Percentiles rank a stretch among this genome's conserved stretches.
phyloP scores from a whole-genome alignment of 208 protist species.

The Chromosphaera perkinsii region DNA sequence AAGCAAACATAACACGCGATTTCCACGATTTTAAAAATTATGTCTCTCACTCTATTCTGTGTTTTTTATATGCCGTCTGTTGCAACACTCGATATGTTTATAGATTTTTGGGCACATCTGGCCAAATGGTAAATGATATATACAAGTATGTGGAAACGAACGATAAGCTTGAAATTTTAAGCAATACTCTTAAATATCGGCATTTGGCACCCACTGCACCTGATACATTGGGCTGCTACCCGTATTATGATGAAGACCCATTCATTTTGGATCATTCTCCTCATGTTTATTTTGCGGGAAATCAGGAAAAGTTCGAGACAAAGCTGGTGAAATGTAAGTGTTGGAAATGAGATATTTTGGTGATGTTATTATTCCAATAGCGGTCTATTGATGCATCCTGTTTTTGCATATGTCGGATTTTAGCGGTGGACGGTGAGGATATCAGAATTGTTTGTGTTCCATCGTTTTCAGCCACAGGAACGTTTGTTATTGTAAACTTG shows the following conservation, averaged over 20 bases:
- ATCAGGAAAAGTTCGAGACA: constrained; percentile 29
- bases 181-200: constrained; percentile 16
- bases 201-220: constrained; percentile 37
- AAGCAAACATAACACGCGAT: not conserved
- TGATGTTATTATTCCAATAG: not conserved
- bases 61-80: constrained; percentile 1
- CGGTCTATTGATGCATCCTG: not conserved
- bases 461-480: constrained; percentile 11
- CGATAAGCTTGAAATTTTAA: constrained; percentile 17
- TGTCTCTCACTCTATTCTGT: not conserved
- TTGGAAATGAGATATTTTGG: constrained; percentile 2
- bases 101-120: constrained; percentile 32
- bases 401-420: not conserved
- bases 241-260: constrained; percentile 18
- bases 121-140: constrained; percentile 37
- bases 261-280: constrained; percentile 26
- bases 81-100: not conserved
- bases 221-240: constrained; percentile 34
- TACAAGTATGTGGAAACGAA: constrained; percentile 13
- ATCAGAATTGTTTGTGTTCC: constrained; percentile 26
- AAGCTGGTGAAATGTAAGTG: constrained; percentile 7
- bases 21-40: not conserved
- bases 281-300: constrained; percentile 41
- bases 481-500: constrained; percentile 19
- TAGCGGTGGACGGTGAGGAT: constrained; percentile 25